Conservation (phyloP, 2,329 filamentous ascomycete species). For the Claviceps monticola region DNA sequence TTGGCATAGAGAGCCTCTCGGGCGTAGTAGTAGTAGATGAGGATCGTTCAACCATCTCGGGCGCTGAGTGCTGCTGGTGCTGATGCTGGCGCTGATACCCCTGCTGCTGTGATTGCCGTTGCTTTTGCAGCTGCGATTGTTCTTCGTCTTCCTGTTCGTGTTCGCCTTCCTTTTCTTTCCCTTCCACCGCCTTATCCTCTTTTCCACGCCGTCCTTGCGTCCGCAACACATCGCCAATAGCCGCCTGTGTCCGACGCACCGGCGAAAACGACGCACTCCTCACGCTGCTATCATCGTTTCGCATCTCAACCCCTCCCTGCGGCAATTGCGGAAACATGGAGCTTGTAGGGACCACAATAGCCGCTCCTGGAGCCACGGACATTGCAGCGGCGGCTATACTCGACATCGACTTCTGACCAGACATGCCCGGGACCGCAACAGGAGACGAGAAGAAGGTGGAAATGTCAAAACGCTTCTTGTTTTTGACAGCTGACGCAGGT, state of each 20-base stretch:
- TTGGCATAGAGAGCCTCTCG: conserved; percentile 18
- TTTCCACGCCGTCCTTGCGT: not conserved
- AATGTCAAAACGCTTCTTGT: conserved; percentile 30
- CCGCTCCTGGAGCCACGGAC: conserved; percentile 9
- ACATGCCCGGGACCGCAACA: conserved; percentile 22
- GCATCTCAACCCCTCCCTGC: conserved; percentile 20
- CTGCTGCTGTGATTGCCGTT: not conserved
- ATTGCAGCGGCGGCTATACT: conserved; percentile 7
- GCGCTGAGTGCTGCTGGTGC: not conserved
- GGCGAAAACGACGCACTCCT: conserved; percentile 24
- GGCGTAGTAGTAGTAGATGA: conserved; percentile 18
- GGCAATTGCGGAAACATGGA: conserved; percentile 26
- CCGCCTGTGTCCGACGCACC: conserved; percentile 2
- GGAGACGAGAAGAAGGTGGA: conserved; percentile 46
- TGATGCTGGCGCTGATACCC: not conserved
- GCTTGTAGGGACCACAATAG: conserved; percentile 17
- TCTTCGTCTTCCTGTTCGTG: not conserved
- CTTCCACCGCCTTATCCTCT: not conserved
- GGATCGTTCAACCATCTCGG: not conserved
- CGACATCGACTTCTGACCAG: conserved; percentile 19
- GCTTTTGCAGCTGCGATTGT: not conserved
- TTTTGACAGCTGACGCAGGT: conserved; percentile 14
- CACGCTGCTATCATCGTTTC: conserved; percentile 15
- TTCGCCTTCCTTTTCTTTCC: not conserved
- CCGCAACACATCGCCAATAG: not conserved